Evolutionary conservation across 306 rosid genomes (phyloP), one percentile per base, ranked within the genome.

Genomic region (Cucurbita maxima): DNA sequence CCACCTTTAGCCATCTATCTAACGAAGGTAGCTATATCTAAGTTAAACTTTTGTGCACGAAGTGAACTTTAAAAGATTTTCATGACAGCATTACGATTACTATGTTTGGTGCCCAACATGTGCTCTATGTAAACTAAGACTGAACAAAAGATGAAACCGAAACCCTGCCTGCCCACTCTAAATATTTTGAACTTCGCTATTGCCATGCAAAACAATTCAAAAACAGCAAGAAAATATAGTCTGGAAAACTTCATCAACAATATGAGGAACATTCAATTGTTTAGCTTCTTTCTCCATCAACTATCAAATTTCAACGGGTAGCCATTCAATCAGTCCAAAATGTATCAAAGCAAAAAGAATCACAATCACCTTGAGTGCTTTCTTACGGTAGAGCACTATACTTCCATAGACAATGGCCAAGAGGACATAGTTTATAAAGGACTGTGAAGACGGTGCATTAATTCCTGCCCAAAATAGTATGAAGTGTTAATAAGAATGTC

Each of bases 371-470:
- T 90, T 86, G 75, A 94, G 85, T 36, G 96, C 71, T 80, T 94
- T 76, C 83, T 82, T 79, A 62, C 88, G 78, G 81, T 91, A 75
- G 59, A 89, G 69, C 72, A 88, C 4, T 66, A 83, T 71, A 64
- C 78, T 73, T 77, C 95, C 99, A 56, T 90, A 94, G 62, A 89
- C 77, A 83, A 91, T 59, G 34, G 85, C 89, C 89, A 94, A 76
- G 48, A 94, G 79, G 37, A 89, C 88, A 75, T 94, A 94, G 84
- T 94, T 94, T 25, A 89, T 82, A 72, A 94, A 89, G 0, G 99
- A 91, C 81, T 92, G 94, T 12, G 97, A 92, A 68, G 97, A 89
- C 76, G 97, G 95, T 52, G 86, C 96, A 79, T 92, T 83, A 43
- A 89, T 87, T 83, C 97, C 97, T 91, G 37, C 59, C 14, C 14